Evolutionary conservation across 2,329 filamentous ascomycete genomes (phyloP), one percentile per base, ranked within the genome.

Genomic region (Colletotrichum eleusines): DNA sequence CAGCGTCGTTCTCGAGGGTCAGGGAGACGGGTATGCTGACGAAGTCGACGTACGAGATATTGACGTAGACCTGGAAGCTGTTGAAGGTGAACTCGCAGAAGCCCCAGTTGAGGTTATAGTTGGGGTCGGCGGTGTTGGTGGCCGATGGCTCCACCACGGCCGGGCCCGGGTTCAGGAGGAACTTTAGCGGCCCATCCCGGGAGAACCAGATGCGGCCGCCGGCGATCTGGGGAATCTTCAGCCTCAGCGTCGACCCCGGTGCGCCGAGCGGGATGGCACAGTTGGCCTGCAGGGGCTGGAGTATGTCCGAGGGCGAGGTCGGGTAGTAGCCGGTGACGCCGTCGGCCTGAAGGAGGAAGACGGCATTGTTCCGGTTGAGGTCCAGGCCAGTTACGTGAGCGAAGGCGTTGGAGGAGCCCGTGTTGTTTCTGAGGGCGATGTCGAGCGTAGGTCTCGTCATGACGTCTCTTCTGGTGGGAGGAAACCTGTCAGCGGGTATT

Each of bases 41-140:
- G 80, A 95, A 95, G 82, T 95, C 92, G 63, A 95, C 93, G 77
- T 92, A 91, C 72, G 86, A 89, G 75, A 95, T 90, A 75, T 92
- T 92, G 74, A 88, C 89, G 76, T 88, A 93, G 6, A 92, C 80
- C 78, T 92, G 84, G 40, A 78, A 76, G 44, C 80, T 75, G 78
- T 92, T 92, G 80, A 87, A 91, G 20, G 90, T 91, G 75, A 92
- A 90, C 79, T 93, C 91, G 81, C 86, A 89, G 77, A 93, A 93
- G 35, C 85, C 87, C 91, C 91, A 93, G 69, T 84, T 80, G 55
- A 87, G 80, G 44, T 86, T 81, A 76, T 89, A 89, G 78, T 92
- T 93, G 2, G 85, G 80, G 75, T 93, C 91, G 0, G 84, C 78
- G 0, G 84, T 78, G 78, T 94, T 94, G 40, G 88, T 91, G 33